Percentiles rank a stretch among this genome's conserved stretches.
Evolutionary conservation across 768 basidiomycete genomes (phyloP).

Genomic region (Naematelia aurantialba): DNA sequence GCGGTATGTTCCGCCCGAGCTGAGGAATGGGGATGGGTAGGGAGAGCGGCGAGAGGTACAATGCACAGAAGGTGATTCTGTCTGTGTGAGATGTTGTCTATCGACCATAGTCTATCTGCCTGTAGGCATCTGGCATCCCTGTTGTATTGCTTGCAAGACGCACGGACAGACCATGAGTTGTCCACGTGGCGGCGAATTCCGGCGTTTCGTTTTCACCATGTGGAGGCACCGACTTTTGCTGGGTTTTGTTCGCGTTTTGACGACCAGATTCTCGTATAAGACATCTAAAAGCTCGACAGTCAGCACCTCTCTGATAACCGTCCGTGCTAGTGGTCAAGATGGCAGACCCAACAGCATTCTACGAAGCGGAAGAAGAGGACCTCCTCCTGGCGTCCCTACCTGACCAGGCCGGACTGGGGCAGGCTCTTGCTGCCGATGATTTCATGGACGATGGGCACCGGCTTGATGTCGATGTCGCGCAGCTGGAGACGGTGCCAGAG

Average conservation of each 20-base stretch:
- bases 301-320: not conserved
- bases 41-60: too few relatives aligned
- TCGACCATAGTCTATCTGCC: too few relatives aligned
- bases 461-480: slow-evolving; percentile 19
- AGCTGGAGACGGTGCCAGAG: slow-evolving; percentile 40
- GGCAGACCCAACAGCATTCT: slow-evolving; percentile 46
- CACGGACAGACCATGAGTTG: not conserved
- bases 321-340: slow-evolving; percentile 16
- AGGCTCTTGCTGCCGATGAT: slow-evolving; percentile 9
- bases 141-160: not conserved
- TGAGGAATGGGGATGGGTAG: slow-evolving; percentile 46
- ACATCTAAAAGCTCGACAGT: not conserved
- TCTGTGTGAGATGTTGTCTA: too few relatives aligned
- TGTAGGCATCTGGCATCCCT: too few relatives aligned
- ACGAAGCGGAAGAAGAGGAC: slow-evolving; percentile 46
- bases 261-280: too few relatives aligned
- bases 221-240: not conserved
- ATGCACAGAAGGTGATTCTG: too few relatives aligned
- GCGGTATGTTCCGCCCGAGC: slow-evolving; percentile 43
- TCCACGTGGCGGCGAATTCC: not conserved
- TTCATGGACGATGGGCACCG: slow-evolving; percentile 37
- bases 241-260: too few relatives aligned
- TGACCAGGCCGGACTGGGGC: slow-evolving; percentile 19
- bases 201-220: not conserved
- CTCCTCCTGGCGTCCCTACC: slow-evolving; percentile 37